Evolutionary conservation across 768 basidiomycete species (phyloP).

Genomic region (Asterophora parasitica): DNA sequence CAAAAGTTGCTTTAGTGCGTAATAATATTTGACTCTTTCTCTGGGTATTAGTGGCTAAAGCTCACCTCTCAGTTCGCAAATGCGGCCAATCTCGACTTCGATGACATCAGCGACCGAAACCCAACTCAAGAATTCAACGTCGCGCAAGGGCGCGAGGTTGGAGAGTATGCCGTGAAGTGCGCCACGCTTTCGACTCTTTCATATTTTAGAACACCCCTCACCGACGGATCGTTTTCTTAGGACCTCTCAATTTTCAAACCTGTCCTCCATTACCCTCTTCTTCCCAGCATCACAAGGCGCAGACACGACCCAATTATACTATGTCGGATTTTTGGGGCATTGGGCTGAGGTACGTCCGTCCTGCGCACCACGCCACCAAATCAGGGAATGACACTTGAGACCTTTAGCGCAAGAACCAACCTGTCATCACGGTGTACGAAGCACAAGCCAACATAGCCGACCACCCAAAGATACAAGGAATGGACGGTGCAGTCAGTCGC

Average conservation of each 20-base stretch:
- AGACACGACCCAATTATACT: slow-evolving; percentile 72
- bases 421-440: slow-evolving; percentile 86
- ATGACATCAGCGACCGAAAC: slow-evolving; percentile 55
- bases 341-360: slow-evolving; percentile 65
- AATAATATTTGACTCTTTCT: not conserved
- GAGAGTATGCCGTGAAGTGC: slow-evolving; percentile 82
- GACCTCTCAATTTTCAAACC: slow-evolving; percentile 79
- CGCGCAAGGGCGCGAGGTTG: slow-evolving; percentile 67
- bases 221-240: slow-evolving; percentile 31
- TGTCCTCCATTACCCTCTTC: slow-evolving; percentile 78
- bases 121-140: slow-evolving; percentile 73
- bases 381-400: not conserved
- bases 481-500: slow-evolving; percentile 51
- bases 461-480: slow-evolving; percentile 83
- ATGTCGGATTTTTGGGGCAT: slow-evolving; percentile 79
- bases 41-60: not conserved
- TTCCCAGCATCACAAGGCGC: slow-evolving; percentile 79
- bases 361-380: not conserved
- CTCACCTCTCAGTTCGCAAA: slow-evolving; percentile 63
- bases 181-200: not conserved
- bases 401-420: slow-evolving; percentile 67
- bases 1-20: slow-evolving; percentile 64
- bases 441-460: slow-evolving; percentile 83
- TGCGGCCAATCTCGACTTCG: slow-evolving; percentile 76
- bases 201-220: not conserved